Evolutionary conservation across 805 yeast genomes (phyloP).

Genomic region (Wickerhamomyces rabaulensis): DNA sequence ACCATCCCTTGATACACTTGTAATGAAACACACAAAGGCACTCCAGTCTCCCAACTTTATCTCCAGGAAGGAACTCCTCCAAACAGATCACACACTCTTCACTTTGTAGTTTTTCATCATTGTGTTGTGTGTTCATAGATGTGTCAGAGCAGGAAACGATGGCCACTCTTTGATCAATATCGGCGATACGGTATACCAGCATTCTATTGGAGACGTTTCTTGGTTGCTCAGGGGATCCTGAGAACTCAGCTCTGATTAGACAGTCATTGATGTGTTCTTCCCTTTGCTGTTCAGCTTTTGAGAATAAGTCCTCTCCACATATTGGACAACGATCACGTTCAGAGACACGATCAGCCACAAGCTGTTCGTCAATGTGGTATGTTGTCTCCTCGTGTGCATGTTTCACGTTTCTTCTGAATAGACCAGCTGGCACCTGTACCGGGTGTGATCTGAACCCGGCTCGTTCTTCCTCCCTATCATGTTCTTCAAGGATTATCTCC

Average conservation of each 20-base stretch:
- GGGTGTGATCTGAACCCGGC: slow-evolving; percentile 12
- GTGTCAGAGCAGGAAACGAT: slow-evolving; percentile 22
- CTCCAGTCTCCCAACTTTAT: slow-evolving; percentile 85
- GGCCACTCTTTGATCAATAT: slow-evolving; percentile 13
- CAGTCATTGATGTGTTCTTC: slow-evolving; percentile 73
- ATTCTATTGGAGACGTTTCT: slow-evolving; percentile 62
- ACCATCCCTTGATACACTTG: slow-evolving; percentile 88
- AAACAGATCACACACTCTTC: slow-evolving; percentile 92
- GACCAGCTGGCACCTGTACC: slow-evolving; percentile 7
- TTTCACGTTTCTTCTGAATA: slow-evolving; percentile 4
- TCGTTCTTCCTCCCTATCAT: slow-evolving; percentile 2
- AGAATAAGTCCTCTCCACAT: slow-evolving; percentile 23
- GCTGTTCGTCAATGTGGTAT: background rate
- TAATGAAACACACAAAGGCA: slow-evolving; percentile 94
- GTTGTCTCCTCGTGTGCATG: slow-evolving; percentile 8
- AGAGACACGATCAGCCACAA: slow-evolving; percentile 24
- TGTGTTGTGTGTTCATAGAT: slow-evolving; percentile 7
- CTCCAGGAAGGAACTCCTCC: slow-evolving; percentile 82
- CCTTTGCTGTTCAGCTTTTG: slow-evolving; percentile 26
- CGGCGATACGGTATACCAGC: slow-evolving; percentile 61
- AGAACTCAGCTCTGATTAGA: slow-evolving; percentile 51
- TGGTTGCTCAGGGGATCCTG: slow-evolving; percentile 54
- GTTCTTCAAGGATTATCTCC: slow-evolving; percentile 36
- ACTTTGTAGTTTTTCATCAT: slow-evolving; percentile 24
- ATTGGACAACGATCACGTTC: slow-evolving; percentile 37